Evolutionary conservation across 768 basidiomycete genomes (phyloP), one percentile per base, ranked within the genome.

Genomic region (Rhodotorula kratochvilovae): DNA sequence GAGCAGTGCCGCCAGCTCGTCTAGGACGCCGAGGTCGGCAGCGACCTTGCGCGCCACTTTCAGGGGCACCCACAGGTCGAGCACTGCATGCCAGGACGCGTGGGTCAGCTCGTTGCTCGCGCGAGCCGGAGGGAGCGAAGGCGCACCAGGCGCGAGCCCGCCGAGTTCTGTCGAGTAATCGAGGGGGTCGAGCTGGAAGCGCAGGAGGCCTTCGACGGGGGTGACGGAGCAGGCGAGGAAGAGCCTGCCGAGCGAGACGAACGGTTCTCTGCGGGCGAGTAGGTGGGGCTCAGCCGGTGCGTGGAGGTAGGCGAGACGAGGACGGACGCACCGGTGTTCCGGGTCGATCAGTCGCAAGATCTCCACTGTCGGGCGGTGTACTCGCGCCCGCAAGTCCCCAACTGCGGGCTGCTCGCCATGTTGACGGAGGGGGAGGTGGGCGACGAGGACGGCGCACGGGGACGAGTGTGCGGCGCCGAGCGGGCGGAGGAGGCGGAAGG

Each of bases 11-110:
- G 57, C 51, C 15, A 74, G 66, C 46, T 74, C 66, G 35, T 67
- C 68, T 4, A 63, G 42, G 8, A 60, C 29, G 45, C 31, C 46
- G n/a, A 74, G 56, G 2, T 57, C 59, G 11, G 23, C 25, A 1
- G 66, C 73, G 55, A 74, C 29, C 2, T 23, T 11, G 3, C 73
- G 51, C 2, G 73, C 69, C 4, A 23, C 39, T 2, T 19, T 10
- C 17, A 74, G 63, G 4, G 73, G 66, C 12, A 65, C 58, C 73
- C 73, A 74, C 27, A 74, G 48, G 50, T 74, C 73, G 45, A 42
- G 54, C 48, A 70, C 72, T 72, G 63, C 16, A 23, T 10, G 59
- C 8, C 4, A 31, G 27, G 33, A 6, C 29, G 7, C n/a, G 7
- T 54, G 15, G 45, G 60, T 27, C 0, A 19, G 46, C 33, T 21